These are phyloP conservation scores for Candida khao-thaluensis DNA, from an alignment of 805 yeast genomes.

Conservation along the genomic window DNA sequence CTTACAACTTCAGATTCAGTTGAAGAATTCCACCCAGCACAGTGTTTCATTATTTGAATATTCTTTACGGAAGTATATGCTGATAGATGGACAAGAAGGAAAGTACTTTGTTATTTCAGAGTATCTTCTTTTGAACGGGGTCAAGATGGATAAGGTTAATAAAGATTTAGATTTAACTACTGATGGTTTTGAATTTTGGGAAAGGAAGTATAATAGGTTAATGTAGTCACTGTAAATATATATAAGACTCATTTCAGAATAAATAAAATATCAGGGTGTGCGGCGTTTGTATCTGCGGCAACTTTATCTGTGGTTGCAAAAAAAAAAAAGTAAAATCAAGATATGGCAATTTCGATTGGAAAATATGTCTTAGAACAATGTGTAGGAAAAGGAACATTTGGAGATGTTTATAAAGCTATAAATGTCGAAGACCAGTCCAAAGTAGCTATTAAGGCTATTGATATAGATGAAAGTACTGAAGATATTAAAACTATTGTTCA, in stretches of 20 bases:
- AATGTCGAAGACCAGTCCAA: constrained; percentile 36
- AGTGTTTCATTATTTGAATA: constrained; percentile 42
- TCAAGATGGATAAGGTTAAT: constrained; percentile 38
- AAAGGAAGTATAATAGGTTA: constrained; percentile 19
- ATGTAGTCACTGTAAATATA: constrained; percentile 2
- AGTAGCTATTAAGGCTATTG: constrained; percentile 86
- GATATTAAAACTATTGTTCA: constrained; percentile 68
- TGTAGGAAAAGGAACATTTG: constrained; percentile 83
- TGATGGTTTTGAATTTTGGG: constrained; percentile 58
- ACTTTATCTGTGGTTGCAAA: constrained; percentile 9
- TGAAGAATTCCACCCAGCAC: constrained; percentile 17
- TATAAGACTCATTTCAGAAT: too few species aligned
- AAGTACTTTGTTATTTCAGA: constrained; percentile 52
- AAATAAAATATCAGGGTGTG: too few species aligned
- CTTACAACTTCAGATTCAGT: constrained; percentile 34
- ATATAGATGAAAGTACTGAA: constrained; percentile 75
- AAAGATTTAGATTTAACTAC: constrained; percentile 39
- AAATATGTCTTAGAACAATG: constrained; percentile 44
- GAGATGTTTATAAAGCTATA: constrained; percentile 73
- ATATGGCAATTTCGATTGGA: constrained; percentile 16
- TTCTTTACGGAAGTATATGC: constrained; percentile 49
- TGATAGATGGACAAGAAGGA: constrained; percentile 20
- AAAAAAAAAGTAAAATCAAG: constrained; percentile 3
- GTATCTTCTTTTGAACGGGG: constrained; percentile 56
- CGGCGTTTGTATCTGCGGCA: too few species aligned